These are phyloP conservation scores for Cyberlindnera sargentensis DNA, from an alignment of 805 yeast genomes.

Conservation along the genomic window DNA sequence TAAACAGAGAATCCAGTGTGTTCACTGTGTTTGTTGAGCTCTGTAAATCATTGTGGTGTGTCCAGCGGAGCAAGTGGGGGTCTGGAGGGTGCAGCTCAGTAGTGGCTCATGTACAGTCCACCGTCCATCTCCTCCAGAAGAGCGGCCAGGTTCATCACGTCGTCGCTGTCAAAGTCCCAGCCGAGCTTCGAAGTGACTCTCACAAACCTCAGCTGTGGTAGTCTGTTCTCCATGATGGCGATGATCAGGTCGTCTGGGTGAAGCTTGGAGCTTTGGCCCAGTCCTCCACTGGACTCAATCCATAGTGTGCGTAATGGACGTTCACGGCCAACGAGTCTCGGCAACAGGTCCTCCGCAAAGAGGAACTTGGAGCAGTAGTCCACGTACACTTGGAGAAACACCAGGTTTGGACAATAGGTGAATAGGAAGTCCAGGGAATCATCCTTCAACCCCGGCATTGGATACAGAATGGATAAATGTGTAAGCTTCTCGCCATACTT, in stretches of 20 bases:
- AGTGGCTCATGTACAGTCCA: slow-evolving; percentile 53
- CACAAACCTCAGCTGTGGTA: slow-evolving; percentile 60
- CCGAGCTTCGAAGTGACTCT: slow-evolving; percentile 73
- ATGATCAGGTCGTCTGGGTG: slow-evolving; percentile 86
- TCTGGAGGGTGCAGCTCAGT: slow-evolving; percentile 4
- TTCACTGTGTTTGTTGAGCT: too few species aligned
- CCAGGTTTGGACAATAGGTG: slow-evolving; percentile 67
- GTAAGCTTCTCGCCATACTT: slow-evolving; percentile 61
- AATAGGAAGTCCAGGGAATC: slow-evolving; percentile 70
- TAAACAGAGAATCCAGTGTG: neutral
- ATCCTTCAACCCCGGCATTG: slow-evolving; percentile 74
- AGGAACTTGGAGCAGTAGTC: slow-evolving; percentile 59
- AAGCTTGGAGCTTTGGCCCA: slow-evolving; percentile 76
- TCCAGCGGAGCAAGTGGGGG: too few species aligned
- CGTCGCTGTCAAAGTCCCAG: slow-evolving; percentile 68
- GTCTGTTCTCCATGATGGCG: slow-evolving; percentile 70
- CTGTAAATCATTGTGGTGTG: too few species aligned
- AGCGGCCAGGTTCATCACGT: slow-evolving; percentile 56
- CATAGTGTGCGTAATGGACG: slow-evolving; percentile 55
- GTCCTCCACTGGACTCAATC: slow-evolving; percentile 78
- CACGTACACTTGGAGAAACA: slow-evolving; percentile 59
- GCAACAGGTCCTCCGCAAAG: slow-evolving; percentile 40
- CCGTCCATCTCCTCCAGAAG: slow-evolving; percentile 72
- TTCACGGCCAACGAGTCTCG: slow-evolving; percentile 18
- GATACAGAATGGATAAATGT: slow-evolving; percentile 67